Percentiles rank a stretch among this genome's conserved stretches.
Conservation (phyloP, 2,329 filamentous ascomycete genomes). For the Pseudogymnoascus sp. region DNA sequence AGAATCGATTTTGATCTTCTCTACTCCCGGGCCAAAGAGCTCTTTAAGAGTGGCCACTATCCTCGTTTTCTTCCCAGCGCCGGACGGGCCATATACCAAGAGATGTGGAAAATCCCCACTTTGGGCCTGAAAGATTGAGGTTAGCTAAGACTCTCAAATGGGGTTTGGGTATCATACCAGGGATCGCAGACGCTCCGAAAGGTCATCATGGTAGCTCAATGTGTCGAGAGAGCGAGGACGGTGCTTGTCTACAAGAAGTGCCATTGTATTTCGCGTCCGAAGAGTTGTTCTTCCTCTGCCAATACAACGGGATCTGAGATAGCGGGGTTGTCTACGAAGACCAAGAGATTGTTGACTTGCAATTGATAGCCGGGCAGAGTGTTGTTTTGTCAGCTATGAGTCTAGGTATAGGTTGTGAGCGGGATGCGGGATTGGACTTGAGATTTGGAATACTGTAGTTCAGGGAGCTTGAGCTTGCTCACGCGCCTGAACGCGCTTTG, state of each 20-base stretch:
- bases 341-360: not conserved
- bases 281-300: not conserved
- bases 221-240: constrained; percentile 64
- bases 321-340: not conserved
- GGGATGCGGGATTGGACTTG: not conserved
- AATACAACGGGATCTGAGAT: not conserved
- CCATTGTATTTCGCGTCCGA: constrained; percentile 37
- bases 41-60: constrained; percentile 94
- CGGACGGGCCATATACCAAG: constrained; percentile 91
- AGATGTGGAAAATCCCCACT: constrained; percentile 97
- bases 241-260: constrained; percentile 64
- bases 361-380: not conserved
- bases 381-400: not conserved
- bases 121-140: constrained; percentile 57
- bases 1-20: constrained; percentile 99
- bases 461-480: not conserved
- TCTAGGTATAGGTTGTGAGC: not conserved
- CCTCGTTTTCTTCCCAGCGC: constrained; percentile 94
- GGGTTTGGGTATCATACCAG: constrained; percentile 49
- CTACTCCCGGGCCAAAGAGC: constrained; percentile 90
- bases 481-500: not conserved
- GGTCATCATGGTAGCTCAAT: constrained; percentile 78
- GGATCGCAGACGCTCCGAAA: constrained; percentile 78
- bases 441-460: not conserved
- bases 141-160: constrained; percentile 13